Conservation (phyloP, 2,329 filamentous ascomycete genomes). For the Colletotrichum destructivum region DNA sequence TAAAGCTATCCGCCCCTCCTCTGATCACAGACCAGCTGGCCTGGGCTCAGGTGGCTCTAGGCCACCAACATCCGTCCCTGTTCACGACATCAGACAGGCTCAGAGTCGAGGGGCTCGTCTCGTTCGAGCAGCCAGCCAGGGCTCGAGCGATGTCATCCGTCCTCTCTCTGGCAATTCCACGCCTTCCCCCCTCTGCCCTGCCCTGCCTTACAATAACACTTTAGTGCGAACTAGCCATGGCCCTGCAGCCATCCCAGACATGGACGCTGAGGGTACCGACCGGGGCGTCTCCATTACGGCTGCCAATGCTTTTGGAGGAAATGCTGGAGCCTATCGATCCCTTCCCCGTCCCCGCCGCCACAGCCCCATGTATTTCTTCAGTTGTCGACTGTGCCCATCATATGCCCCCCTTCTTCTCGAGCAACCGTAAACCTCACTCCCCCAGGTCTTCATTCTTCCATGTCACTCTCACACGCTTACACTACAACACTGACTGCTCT, state of each 20-base stretch:
- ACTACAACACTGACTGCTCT: not conserved
- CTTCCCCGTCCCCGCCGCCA: slow-evolving; percentile 50
- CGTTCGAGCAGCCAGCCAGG: slow-evolving; percentile 20
- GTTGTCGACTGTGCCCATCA: slow-evolving; percentile 27
- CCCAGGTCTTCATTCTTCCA: slow-evolving; percentile 22
- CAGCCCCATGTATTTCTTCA: slow-evolving; percentile 43
- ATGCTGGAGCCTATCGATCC: slow-evolving; percentile 50
- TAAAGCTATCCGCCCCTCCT: slow-evolving; percentile 15
- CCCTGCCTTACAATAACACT: slow-evolving; percentile 9
- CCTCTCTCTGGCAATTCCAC: slow-evolving; percentile 22
- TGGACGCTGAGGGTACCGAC: slow-evolving; percentile 39
- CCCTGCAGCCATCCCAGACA: slow-evolving; percentile 37
- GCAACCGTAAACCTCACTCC: slow-evolving; percentile 18
- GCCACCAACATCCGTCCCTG: slow-evolving; percentile 6
- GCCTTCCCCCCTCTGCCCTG: not conserved
- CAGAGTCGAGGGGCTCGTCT: slow-evolving; percentile 27
- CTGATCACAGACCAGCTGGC: slow-evolving; percentile 28
- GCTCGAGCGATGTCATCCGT: slow-evolving; percentile 36
- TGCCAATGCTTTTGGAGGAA: slow-evolving; percentile 41
- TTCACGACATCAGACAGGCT: not conserved
- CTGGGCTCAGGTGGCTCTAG: slow-evolving; percentile 13
- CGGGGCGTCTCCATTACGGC: slow-evolving; percentile 25
- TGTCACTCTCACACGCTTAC: slow-evolving; percentile 20
- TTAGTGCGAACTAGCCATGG: slow-evolving; percentile 29
- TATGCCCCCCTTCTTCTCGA: slow-evolving; percentile 11